These are phyloP conservation scores for Camellia granthamiana DNA, from an alignment of 148 eudicot genomes.

Conservation along the genomic window DNA sequence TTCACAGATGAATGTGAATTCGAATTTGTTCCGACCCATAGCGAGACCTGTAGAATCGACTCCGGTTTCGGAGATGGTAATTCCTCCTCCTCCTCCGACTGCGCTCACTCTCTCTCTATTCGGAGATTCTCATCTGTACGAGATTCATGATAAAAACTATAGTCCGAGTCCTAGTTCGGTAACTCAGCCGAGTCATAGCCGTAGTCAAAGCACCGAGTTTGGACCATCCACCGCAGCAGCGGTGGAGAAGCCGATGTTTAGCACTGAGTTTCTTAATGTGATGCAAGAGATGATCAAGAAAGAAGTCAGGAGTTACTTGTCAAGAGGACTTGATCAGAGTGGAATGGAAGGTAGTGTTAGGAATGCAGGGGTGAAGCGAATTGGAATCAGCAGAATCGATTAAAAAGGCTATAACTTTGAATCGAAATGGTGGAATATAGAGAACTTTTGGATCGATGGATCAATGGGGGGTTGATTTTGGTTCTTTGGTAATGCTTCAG, in stretches of 20 bases:
- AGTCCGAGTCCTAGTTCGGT: not conserved
- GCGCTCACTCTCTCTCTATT: constrained; percentile 46
- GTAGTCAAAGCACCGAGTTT: not conserved
- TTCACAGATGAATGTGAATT: not conserved
- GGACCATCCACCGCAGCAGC: not conserved
- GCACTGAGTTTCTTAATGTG: constrained; percentile 41
- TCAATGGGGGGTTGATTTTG: not conserved
- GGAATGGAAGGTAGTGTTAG: not conserved
- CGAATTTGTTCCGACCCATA: not conserved
- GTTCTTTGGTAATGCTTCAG: not conserved
- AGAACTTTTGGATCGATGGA: not conserved
- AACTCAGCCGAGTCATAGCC: not conserved
- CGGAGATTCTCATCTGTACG: constrained; percentile 11
- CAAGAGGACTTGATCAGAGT: constrained; percentile 25
- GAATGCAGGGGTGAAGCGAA: constrained; percentile 31
- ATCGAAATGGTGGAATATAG: not conserved
- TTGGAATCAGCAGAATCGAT: constrained; percentile 17
- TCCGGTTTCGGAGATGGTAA: constrained; percentile 1
- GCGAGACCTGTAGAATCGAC: not conserved
- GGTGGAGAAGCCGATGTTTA: constrained; percentile 19
- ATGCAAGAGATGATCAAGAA: constrained; percentile 59
- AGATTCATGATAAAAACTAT: not conserved
- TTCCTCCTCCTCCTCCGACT: constrained; percentile 26
- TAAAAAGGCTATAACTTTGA: not conserved
- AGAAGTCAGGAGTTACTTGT: constrained; percentile 52